These are phyloP conservation scores for Apiospora pterosperma DNA, from an alignment of 2,329 filamentous ascomycete species.

Conservation along the genomic window DNA sequence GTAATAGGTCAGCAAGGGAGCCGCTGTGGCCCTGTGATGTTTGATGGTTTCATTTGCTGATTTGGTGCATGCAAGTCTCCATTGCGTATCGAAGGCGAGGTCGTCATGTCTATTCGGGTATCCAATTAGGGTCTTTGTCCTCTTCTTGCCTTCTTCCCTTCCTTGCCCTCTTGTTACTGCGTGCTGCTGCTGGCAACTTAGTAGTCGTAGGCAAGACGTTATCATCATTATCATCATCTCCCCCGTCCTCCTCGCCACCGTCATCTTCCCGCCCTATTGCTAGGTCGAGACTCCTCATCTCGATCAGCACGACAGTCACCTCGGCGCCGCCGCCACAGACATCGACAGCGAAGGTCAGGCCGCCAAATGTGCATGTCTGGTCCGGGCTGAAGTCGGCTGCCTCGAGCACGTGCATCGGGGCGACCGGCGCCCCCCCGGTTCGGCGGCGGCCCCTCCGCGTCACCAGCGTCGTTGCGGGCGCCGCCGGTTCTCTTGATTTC, in stretches of 20 bases:
- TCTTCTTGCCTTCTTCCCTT: neutral
- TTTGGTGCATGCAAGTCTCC: too few relatives aligned
- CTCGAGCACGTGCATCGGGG: slow-evolving; percentile 20
- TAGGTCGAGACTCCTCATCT: neutral
- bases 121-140: neutral
- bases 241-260: too few relatives aligned
- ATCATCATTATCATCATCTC: too few relatives aligned
- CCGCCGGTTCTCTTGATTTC: neutral
- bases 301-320: slow-evolving; percentile 15
- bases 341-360: slow-evolving; percentile 19
- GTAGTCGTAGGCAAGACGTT: neutral
- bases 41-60: too few relatives aligned
- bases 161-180: neutral
- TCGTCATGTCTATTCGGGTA: neutral
- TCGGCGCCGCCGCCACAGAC: slow-evolving; percentile 10
- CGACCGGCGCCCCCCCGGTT: slow-evolving; percentile 14
- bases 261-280: neutral
- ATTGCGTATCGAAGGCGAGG: too few relatives aligned
- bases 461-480: neutral
- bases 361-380: slow-evolving; percentile 15
- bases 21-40: too few relatives aligned
- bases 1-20: too few relatives aligned
- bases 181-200: neutral
- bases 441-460: neutral
- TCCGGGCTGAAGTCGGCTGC: slow-evolving; percentile 8